Conservation (phyloP, 192 early-diverging fungal species). For the Entomortierella beljakovae region DNA sequence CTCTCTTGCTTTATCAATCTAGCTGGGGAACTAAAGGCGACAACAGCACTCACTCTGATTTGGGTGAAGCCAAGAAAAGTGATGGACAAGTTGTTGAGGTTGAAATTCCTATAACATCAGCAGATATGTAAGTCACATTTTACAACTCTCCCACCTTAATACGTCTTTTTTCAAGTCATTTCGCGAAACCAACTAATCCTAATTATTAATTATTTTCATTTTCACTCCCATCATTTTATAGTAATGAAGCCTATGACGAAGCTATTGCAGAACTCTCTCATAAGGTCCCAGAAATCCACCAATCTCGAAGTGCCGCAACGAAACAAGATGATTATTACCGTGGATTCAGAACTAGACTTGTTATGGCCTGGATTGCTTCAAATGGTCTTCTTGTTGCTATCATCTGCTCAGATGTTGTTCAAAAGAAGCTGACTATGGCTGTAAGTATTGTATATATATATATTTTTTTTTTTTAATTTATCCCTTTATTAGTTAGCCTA, state of each 20-base stretch:
- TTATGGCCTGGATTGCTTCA: constrained; percentile 81
- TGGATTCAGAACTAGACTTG: constrained; percentile 78
- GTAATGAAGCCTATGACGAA: constrained; percentile 64
- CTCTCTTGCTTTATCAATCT: background rate
- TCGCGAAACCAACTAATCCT: constrained; percentile 34
- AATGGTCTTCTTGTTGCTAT: constrained; percentile 76
- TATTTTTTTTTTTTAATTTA: background rate
- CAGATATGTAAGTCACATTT: constrained; percentile 67
- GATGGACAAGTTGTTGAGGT: constrained; percentile 64
- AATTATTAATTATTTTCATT: background rate
- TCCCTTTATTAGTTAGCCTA: background rate
- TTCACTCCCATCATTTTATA: constrained; percentile 46
- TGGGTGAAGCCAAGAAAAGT: constrained; percentile 63
- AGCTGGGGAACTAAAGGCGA: constrained; percentile 90
- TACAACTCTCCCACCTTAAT: background rate
- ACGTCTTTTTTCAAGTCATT: too few relatives aligned
- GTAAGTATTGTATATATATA: constrained; percentile 13
- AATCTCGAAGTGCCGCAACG: constrained; percentile 58
- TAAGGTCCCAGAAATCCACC: constrained; percentile 34
- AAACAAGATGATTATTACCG: constrained; percentile 82
- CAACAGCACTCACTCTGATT: constrained; percentile 63
- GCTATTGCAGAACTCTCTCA: constrained; percentile 54
- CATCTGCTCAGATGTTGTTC: constrained; percentile 57
- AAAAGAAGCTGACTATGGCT: constrained; percentile 37
- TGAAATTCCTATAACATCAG: constrained; percentile 69